phyloP scores from a whole-genome alignment of 352 stramenopile species.

The Phytophthora pisi region DNA sequence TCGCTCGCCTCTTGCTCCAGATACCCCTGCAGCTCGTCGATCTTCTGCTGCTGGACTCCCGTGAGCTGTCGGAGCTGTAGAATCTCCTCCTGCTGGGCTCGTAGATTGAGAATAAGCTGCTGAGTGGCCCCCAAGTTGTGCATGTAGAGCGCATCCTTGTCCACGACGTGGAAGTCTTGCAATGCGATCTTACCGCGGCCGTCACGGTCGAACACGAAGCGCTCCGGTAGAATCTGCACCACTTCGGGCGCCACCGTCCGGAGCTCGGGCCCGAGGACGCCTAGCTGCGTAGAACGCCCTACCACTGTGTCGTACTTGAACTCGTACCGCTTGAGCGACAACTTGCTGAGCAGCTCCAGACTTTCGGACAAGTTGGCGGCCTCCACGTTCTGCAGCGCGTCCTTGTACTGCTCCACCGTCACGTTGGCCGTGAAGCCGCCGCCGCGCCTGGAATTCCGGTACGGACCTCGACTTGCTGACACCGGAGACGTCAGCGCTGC shows the following conservation, averaged over 20 bases:
- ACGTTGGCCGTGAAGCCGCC: constrained; percentile 38
- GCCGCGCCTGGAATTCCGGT: constrained; percentile 33
- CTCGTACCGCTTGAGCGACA: constrained; percentile 71
- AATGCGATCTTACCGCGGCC: constrained; percentile 64
- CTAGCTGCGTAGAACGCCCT: constrained; percentile 65
- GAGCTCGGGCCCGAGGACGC: constrained; percentile 68
- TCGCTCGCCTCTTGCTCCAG: constrained; percentile 69
- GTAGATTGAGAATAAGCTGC: constrained; percentile 63
- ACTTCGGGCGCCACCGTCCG: constrained; percentile 66
- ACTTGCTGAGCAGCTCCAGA: constrained; percentile 49
- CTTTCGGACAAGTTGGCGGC: constrained; percentile 54
- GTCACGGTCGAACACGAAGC: constrained; percentile 57
- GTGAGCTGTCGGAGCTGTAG: constrained; percentile 11
- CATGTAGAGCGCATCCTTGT: constrained; percentile 93
- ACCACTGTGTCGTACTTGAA: constrained; percentile 47
- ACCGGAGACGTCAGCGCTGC: not conserved
- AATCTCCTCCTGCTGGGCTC: constrained; percentile 40
- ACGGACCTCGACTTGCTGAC: constrained; percentile 21
- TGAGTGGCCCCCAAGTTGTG: constrained; percentile 91
- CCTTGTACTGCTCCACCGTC: constrained; percentile 53
- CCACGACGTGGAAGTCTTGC: constrained; percentile 86
- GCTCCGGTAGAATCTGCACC: constrained; percentile 69
- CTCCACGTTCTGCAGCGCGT: constrained; percentile 53
- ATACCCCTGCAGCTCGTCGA: constrained; percentile 56
- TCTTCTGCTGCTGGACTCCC: constrained; percentile 33